Conservation (phyloP, 1,284 basidiomycete genomes). For the Phylloboletellus chloephorus region DNA sequence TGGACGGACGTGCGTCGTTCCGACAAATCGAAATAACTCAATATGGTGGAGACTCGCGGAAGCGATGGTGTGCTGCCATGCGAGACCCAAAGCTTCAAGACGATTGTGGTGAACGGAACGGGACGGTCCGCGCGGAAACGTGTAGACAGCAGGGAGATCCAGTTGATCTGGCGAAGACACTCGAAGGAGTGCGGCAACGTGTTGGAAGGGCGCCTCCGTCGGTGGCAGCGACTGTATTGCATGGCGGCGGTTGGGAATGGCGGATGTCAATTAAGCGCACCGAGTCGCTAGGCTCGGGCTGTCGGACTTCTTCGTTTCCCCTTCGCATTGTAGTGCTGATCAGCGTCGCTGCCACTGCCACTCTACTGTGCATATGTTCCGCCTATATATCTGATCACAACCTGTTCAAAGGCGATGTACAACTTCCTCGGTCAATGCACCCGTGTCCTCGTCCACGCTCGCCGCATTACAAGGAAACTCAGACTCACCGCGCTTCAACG, state of each 20-base stretch:
- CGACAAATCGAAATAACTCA: background rate
- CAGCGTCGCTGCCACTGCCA: no score
- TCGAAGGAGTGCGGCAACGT: constrained; percentile 48
- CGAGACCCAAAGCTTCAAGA: constrained; percentile 47
- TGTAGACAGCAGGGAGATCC: constrained; percentile 50
- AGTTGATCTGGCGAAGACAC: constrained; percentile 49
- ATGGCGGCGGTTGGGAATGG: no score
- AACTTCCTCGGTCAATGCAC: constrained; percentile 16
- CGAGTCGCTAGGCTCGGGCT: no score
- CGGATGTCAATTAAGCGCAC: no score
- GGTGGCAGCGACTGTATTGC: constrained; percentile 42
- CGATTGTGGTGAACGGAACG: constrained; percentile 36
- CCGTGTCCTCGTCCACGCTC: constrained; percentile 16
- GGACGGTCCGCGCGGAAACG: constrained; percentile 41
- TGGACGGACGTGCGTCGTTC: background rate
- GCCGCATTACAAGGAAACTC: constrained; percentile 27
- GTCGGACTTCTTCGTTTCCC: no score
- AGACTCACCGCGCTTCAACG: constrained; percentile 32
- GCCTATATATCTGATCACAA: no score
- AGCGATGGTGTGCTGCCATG: constrained; percentile 39
- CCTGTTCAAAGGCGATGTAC: constrained; percentile 7
- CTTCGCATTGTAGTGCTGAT: no score
- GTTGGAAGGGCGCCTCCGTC: constrained; percentile 38
- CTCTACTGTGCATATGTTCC: background rate
- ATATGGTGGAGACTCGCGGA: constrained; percentile 36